Percentiles rank a stretch among this genome's conserved stretches.
These are phyloP conservation scores for Murraya koenigii DNA, from an alignment of 345 rosid genomes.

Conservation along the genomic window DNA sequence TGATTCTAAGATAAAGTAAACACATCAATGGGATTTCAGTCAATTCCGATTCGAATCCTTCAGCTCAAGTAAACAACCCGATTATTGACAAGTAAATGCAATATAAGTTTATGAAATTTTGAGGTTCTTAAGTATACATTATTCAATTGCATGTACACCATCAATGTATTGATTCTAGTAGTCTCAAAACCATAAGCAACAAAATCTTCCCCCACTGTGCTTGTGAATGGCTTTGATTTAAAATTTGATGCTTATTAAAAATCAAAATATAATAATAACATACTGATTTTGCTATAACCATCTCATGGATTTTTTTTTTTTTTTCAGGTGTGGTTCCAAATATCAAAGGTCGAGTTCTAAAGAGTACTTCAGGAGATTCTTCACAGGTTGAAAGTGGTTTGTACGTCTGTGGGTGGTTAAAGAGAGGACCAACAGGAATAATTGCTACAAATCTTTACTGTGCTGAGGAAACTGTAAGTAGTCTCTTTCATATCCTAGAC, in stretches of 20 bases:
- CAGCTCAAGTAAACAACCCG: no score
- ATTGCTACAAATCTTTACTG: conserved; percentile 87
- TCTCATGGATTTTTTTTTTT: conserved; percentile 13
- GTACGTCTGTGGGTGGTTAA: conserved; percentile 95
- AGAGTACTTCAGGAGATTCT: conserved; percentile 37
- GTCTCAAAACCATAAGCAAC: background rate
- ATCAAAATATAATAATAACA: background rate
- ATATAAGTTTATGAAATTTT: background rate
- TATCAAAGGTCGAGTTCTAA: conserved; percentile 61
- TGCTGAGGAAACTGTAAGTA: conserved; percentile 87
- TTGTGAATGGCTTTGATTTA: background rate
- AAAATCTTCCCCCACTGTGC: background rate
- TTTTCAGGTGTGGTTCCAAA: conserved; percentile 78
- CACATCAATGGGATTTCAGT: no score
- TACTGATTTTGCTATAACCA: background rate
- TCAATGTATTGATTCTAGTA: background rate
- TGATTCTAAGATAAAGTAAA: no score
- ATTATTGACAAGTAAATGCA: no score
- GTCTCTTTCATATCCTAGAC: conserved; percentile 1
- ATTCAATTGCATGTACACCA: background rate
- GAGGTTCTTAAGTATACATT: background rate
- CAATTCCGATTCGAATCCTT: no score
- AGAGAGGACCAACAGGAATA: conserved; percentile 92
- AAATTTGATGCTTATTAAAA: background rate
- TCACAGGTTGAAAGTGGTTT: conserved; percentile 54